A percentile compares a stretch with the other conserved stretches of the same genome.
These are phyloP conservation scores for Malassezia japonica DNA, from an alignment of 1,284 basidiomycete species.

Conservation along the genomic window DNA sequence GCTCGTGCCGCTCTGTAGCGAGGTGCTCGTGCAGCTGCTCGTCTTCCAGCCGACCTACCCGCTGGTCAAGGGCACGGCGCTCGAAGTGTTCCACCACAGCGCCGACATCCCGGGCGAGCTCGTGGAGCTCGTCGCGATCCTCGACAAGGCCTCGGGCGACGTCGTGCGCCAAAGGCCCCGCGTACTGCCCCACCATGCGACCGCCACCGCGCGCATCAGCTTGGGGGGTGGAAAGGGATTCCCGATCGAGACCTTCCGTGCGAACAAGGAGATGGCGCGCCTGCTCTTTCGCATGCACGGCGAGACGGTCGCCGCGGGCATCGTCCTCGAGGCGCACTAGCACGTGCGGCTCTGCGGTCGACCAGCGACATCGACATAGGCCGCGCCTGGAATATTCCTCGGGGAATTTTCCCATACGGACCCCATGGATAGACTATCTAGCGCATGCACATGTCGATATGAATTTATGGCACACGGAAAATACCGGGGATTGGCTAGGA, in stretches of 20 bases:
- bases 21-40: conserved; percentile 77
- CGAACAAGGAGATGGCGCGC: conserved; percentile 95
- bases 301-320: conserved; percentile 78
- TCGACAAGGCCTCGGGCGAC: conserved; percentile 69
- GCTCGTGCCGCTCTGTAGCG: conserved; percentile 62
- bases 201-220: conserved; percentile 71
- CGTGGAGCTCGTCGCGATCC: conserved; percentile 63
- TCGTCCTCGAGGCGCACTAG: conserved; percentile 29
- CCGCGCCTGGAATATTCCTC: too few species aligned
- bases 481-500: too few species aligned
- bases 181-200: conserved; percentile 69
- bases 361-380: too few species aligned
- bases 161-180: conserved; percentile 66
- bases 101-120: conserved; percentile 80
- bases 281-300: conserved; percentile 76
- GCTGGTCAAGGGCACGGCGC: conserved; percentile 74
- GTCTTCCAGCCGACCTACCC: conserved; percentile 87
- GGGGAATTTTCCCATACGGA: too few species aligned
- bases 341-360: too few species aligned
- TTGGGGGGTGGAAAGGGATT: conserved; percentile 29
- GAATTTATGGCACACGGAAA: too few species aligned
- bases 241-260: conserved; percentile 62
- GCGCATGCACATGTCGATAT: too few species aligned
- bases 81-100: conserved; percentile 80
- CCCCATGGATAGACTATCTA: too few species aligned